These are phyloP conservation scores for Talaromyces liani DNA, from an alignment of 495 filamentous ascomycete genomes.

Conservation along the genomic window DNA sequence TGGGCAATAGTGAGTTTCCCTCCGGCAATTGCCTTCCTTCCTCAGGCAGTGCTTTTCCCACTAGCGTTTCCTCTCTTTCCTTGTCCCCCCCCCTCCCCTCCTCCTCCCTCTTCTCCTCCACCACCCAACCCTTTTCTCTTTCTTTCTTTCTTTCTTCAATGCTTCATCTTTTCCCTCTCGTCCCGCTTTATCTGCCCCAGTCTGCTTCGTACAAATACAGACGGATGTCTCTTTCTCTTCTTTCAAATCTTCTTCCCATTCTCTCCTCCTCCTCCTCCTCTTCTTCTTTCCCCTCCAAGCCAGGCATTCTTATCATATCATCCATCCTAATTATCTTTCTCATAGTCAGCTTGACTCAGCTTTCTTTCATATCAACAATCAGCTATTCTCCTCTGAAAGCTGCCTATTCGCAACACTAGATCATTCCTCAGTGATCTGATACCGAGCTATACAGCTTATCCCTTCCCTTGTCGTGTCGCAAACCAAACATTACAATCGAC, in stretches of 20 bases:
- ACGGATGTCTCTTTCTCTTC: background rate
- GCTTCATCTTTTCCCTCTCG: background rate
- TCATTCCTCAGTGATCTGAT: background rate
- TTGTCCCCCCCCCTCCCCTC: background rate
- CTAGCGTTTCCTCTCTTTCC: background rate
- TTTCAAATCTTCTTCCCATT: conserved; percentile 7
- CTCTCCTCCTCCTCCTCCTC: background rate
- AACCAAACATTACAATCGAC: background rate
- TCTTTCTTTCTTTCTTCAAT: background rate
- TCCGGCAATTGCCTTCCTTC: background rate
- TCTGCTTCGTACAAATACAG: conserved; percentile 9
- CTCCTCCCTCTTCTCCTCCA: background rate
- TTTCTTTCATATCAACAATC: background rate
- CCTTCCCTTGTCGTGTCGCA: background rate
- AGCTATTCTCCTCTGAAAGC: background rate
- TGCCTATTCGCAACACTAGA: background rate
- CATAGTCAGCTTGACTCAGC: background rate
- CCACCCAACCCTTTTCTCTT: background rate
- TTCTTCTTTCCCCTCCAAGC: background rate
- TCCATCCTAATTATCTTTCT: background rate
- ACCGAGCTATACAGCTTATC: background rate
- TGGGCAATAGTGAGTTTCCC: background rate
- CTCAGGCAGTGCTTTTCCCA: background rate
- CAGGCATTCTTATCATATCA: background rate
- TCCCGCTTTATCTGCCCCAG: conserved; percentile 13